Evolutionary conservation across 495 filamentous ascomycete genomes (phyloP).

Genomic region (Clohesyomyces aquaticus): DNA sequence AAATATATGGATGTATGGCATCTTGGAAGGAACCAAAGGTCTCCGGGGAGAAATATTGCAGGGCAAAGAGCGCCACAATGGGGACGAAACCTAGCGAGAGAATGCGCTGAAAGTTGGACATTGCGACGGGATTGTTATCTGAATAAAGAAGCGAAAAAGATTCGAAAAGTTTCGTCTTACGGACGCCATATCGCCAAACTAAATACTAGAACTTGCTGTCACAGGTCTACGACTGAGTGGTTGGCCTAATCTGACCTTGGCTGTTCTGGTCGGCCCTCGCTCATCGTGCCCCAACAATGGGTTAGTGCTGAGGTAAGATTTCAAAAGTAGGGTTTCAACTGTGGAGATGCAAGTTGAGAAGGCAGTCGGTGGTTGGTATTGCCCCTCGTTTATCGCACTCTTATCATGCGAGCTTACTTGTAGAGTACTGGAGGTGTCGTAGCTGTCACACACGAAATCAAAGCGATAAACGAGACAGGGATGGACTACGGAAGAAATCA

Average conservation of each 20-base stretch:
- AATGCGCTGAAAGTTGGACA: constrained; percentile 10
- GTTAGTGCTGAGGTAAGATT: not conserved
- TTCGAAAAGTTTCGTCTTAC: too few species aligned
- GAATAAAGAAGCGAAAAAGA: not conserved
- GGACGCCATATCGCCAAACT: not conserved
- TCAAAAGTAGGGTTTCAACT: not conserved
- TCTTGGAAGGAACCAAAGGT: constrained; percentile 6
- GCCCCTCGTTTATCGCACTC: not conserved
- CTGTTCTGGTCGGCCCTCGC: too few species aligned
- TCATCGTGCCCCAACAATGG: not conserved
- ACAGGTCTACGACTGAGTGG: not conserved
- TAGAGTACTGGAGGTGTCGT: too few species aligned
- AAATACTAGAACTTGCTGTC: not conserved
- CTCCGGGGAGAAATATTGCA: constrained; percentile 13
- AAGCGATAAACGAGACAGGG: too few species aligned
- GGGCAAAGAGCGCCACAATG: constrained; percentile 11
- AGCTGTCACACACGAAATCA: too few species aligned
- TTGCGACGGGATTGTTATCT: not conserved
- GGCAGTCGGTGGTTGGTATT: not conserved
- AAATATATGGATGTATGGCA: constrained; percentile 12
- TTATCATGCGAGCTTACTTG: too few species aligned
- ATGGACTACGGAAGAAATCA: too few species aligned
- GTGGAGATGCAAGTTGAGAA: too few species aligned
- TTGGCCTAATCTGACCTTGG: not conserved
- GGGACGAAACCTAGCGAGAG: constrained; percentile 18